These are phyloP conservation scores for Coccomyxa sp. DNA, from an alignment of 139 green algal species.

Conservation along the genomic window DNA sequence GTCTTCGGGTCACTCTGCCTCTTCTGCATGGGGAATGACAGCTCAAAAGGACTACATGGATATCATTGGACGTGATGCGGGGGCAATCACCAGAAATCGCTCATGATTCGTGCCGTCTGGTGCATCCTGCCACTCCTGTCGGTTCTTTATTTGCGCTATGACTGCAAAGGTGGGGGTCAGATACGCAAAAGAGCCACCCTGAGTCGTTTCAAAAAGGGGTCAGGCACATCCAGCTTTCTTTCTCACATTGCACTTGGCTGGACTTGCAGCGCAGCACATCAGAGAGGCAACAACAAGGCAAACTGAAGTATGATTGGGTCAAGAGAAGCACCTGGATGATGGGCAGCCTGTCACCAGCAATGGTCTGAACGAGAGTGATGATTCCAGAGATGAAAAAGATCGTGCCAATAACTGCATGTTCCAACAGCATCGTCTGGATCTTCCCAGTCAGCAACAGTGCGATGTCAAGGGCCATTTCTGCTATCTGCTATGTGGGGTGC, in stretches of 20 bases:
- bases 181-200: conserved; percentile 58
- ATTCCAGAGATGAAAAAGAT: conserved; percentile 61
- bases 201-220: not conserved
- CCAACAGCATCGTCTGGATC: not conserved
- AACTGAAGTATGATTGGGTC: not conserved
- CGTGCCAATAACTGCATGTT: conserved; percentile 27
- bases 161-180: conserved; percentile 53
- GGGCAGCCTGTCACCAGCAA: conserved; percentile 52
- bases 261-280: not conserved
- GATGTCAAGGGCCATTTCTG: not conserved
- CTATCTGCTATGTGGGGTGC: not conserved
- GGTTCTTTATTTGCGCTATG: conserved; percentile 29
- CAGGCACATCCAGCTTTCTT: not conserved
- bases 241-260: not conserved
- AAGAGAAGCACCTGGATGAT: conserved; percentile 45
- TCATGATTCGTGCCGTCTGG: conserved; percentile 35
- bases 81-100: conserved; percentile 37
- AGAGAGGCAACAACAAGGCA: not conserved
- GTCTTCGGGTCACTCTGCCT: not conserved
- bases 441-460: not conserved
- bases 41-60: not conserved
- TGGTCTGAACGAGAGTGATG: conserved; percentile 65
- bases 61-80: not conserved
- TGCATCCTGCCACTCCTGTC: not conserved
- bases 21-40: not conserved